These are phyloP conservation scores for Aspergillus ustus DNA, from an alignment of 2,329 filamentous ascomycete species.

Conservation along the genomic window DNA sequence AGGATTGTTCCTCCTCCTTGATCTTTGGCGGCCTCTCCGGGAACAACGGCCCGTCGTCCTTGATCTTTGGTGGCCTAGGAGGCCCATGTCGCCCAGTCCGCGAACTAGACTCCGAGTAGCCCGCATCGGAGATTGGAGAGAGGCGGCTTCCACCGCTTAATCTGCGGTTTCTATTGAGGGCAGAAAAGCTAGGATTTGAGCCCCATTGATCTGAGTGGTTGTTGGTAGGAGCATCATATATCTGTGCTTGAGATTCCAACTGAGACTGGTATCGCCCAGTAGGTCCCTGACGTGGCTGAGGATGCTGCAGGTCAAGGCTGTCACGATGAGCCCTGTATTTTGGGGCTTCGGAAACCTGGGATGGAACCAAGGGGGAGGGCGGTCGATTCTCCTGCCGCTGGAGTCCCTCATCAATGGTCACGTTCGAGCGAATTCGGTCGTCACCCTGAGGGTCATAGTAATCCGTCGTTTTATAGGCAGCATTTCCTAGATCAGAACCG, in stretches of 20 bases:
- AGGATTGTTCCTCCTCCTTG: conserved; percentile 40
- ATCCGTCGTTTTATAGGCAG: conserved; percentile 56
- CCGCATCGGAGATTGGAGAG: conserved; percentile 53
- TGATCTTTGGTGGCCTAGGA: conserved; percentile 58
- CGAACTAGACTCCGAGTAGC: conserved; percentile 50
- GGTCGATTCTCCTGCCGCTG: conserved; percentile 52
- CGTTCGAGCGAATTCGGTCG: conserved; percentile 50
- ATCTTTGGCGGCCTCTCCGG: conserved; percentile 54
- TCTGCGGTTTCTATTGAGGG: conserved; percentile 37
- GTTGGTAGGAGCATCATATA: conserved; percentile 43
- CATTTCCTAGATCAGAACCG: conserved; percentile 72
- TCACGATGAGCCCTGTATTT: conserved; percentile 70
- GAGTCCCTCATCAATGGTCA: conserved; percentile 42
- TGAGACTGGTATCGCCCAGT: conserved; percentile 66
- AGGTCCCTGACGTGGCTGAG: conserved; percentile 66
- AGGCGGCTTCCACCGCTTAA: conserved; percentile 46
- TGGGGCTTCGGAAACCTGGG: conserved; percentile 60
- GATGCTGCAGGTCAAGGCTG: conserved; percentile 67
- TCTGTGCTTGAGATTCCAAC: conserved; percentile 64
- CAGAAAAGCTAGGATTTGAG: conserved; percentile 48
- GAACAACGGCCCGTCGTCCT: conserved; percentile 63
- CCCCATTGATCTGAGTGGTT: conserved; percentile 50
- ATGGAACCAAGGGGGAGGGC: conserved; percentile 66
- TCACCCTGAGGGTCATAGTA: conserved; percentile 53
- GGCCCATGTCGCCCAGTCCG: conserved; percentile 39